A percentile compares a stretch with the other conserved stretches of the same genome.
phyloP scores from a whole-genome alignment of 225 moss, liverwort and hornwort species.

The Lunularia cruciata region DNA sequence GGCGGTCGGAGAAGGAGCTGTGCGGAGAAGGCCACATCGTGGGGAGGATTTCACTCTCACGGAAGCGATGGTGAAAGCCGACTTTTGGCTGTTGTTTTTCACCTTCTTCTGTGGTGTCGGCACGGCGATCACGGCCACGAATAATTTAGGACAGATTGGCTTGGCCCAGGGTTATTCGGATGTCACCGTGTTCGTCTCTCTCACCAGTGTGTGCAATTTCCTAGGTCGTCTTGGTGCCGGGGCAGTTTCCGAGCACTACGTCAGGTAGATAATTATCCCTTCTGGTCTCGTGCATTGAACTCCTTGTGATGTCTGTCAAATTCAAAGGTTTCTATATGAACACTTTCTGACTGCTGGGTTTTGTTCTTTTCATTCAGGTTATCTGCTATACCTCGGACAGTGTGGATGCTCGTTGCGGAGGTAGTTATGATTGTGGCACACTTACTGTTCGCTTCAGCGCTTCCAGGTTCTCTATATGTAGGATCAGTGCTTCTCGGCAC shows the following conservation, averaged over 20 bases:
- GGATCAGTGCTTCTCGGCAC: constrained; percentile 70
- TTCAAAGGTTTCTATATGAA: not conserved
- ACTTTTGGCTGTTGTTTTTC: constrained; percentile 85
- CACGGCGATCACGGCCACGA: constrained; percentile 69
- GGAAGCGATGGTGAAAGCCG: constrained; percentile 80
- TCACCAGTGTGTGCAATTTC: constrained; percentile 77
- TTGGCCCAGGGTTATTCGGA: constrained; percentile 79
- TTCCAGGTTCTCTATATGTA: constrained; percentile 63
- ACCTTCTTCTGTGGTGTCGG: constrained; percentile 86
- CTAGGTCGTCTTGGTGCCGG: constrained; percentile 85
- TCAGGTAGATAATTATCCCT: too few species aligned
- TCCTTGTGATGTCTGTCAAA: not conserved
- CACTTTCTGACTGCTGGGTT: not conserved
- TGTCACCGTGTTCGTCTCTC: constrained; percentile 79
- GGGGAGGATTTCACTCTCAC: constrained; percentile 88
- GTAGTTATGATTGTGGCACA: constrained; percentile 57
- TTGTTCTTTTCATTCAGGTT: constrained; percentile 48
- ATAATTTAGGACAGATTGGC: constrained; percentile 93
- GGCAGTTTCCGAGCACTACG: constrained; percentile 70
- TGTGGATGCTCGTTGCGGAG: constrained; percentile 69
- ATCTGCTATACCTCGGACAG: constrained; percentile 67
- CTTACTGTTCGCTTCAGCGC: constrained; percentile 67
- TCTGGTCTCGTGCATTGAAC: not conserved
- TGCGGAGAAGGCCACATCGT: constrained; percentile 58
- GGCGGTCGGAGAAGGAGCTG: constrained; percentile 76